Conservation (phyloP, 2,329 filamentous ascomycete species). For the Sporothrix luriei region DNA sequence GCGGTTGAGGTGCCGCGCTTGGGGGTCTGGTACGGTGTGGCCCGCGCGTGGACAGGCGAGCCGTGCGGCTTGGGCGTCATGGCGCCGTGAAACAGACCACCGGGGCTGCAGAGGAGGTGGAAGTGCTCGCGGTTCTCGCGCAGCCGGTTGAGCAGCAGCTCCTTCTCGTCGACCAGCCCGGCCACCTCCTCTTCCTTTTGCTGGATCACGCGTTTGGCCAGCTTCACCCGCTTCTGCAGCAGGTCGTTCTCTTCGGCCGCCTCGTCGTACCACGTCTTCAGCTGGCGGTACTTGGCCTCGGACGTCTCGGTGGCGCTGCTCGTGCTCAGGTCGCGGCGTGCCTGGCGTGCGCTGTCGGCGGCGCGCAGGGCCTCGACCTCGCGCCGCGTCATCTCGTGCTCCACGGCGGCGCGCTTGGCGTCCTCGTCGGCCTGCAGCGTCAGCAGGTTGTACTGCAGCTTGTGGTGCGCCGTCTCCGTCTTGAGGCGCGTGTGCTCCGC, state of each 20-base stretch:
- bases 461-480: constrained; percentile 85
- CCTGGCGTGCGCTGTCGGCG: constrained; percentile 69
- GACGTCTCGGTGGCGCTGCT: constrained; percentile 50
- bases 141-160: constrained; percentile 78
- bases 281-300: constrained; percentile 60
- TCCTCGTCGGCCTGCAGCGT: constrained; percentile 82
- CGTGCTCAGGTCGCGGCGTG: constrained; percentile 56
- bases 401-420: constrained; percentile 82
- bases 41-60: constrained; percentile 52
- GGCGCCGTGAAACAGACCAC: constrained; percentile 65
- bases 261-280: constrained; percentile 67
- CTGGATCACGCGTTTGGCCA: constrained; percentile 76
- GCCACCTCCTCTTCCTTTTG: constrained; percentile 74
- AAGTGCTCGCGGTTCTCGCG: constrained; percentile 88
- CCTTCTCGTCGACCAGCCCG: constrained; percentile 72
- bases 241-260: constrained; percentile 66
- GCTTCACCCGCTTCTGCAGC: constrained; percentile 66
- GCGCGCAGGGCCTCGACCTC: constrained; percentile 83
- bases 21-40: constrained; percentile 57
- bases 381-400: constrained; percentile 85
- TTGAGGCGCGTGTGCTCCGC: constrained; percentile 65
- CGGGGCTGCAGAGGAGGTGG: constrained; percentile 74
- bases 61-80: constrained; percentile 57
- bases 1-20: constrained; percentile 41
- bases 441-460: constrained; percentile 83